Conservation (phyloP, 345 rosid species). For the Eucalyptus guilfoylei region DNA sequence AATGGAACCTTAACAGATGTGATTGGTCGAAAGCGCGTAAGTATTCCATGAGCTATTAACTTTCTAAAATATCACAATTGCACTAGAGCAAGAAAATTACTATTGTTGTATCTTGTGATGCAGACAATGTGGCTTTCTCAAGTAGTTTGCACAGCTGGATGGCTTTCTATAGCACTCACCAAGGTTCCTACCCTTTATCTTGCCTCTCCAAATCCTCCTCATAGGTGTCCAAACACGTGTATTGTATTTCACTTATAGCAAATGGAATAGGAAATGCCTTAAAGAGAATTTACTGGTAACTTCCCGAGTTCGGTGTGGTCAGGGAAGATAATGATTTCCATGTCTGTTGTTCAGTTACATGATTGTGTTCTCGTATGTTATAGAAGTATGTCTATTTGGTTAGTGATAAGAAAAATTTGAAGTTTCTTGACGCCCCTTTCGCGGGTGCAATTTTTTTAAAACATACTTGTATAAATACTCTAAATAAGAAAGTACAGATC, state of each 20-base stretch:
- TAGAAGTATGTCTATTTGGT: not conserved
- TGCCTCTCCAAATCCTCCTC: not conserved
- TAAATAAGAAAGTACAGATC: not conserved
- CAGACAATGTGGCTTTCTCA: conserved; percentile 8
- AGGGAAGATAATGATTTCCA: not conserved
- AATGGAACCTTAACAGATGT: not conserved
- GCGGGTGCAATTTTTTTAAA: not conserved
- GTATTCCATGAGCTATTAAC: not conserved
- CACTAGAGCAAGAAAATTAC: not conserved
- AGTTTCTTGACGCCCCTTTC: not conserved
- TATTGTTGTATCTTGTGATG: not conserved
- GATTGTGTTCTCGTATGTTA: not conserved
- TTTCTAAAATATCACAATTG: not conserved
- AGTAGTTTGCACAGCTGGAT: not conserved
- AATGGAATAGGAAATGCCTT: not conserved
- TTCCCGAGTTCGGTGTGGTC: not conserved
- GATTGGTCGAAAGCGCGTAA: not conserved
- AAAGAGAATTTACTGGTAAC: not conserved
- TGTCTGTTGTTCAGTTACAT: not conserved
- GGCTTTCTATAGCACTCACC: conserved; percentile 3
- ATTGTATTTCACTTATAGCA: not conserved
- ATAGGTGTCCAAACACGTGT: not conserved
- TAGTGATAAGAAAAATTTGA: not conserved
- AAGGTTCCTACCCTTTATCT: not conserved
- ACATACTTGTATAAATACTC: not conserved